A percentile compares a stretch with the other conserved stretches of the same genome.
Conservation (phyloP, 345 rosid species). For the Melastoma malabathricum region DNA sequence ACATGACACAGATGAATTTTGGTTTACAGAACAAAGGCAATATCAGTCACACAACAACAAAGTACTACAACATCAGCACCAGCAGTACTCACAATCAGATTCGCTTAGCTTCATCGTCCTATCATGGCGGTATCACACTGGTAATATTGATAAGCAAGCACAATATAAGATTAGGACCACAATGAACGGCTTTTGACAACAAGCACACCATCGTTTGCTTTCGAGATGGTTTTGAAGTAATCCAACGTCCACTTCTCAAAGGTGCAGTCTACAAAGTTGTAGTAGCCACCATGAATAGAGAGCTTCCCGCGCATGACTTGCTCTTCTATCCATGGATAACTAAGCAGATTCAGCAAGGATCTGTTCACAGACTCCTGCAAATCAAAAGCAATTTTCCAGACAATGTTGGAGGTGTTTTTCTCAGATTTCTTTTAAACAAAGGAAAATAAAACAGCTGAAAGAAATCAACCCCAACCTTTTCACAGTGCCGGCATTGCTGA, state of each 20-base stretch:
- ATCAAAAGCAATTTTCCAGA: neutral
- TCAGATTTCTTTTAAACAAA: too few species aligned
- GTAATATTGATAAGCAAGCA: too few species aligned
- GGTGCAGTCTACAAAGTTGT: conserved; percentile 62
- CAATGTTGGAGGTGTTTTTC: too few species aligned
- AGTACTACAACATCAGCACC: too few species aligned
- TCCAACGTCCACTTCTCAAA: conserved; percentile 97
- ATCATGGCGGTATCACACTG: too few species aligned
- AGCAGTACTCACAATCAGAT: too few species aligned
- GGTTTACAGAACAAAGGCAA: too few species aligned
- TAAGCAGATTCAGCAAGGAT: conserved; percentile 62
- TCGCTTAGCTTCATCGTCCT: too few species aligned
- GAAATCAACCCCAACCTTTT: conserved; percentile 47
- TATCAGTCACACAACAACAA: too few species aligned
- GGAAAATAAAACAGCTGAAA: too few species aligned
- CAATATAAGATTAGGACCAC: conserved; percentile 15
- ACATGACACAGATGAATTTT: too few species aligned
- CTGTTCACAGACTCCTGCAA: conserved; percentile 60
- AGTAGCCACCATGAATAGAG: conserved; percentile 83
- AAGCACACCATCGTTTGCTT: conserved; percentile 21
- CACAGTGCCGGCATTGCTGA: conserved; percentile 79
- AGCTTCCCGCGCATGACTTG: conserved; percentile 45
- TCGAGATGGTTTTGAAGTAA: conserved; percentile 28
- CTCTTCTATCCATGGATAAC: conserved; percentile 93
- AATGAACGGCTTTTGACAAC: conserved; percentile 40